Evolutionary conservation across 306 rosid genomes (phyloP).

Genomic region (Inga oerstediana): DNA sequence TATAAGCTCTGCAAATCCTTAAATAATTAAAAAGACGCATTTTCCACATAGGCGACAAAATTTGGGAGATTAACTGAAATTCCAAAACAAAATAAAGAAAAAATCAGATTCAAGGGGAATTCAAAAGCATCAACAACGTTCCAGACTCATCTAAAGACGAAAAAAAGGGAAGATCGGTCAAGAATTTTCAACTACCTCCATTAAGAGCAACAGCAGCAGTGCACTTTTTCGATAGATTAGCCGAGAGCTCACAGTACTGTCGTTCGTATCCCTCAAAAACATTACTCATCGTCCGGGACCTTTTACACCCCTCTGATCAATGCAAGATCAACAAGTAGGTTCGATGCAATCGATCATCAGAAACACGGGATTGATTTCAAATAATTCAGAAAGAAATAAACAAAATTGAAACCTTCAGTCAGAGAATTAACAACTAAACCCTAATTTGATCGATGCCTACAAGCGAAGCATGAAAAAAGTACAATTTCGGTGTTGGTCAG

Average conservation of each 20-base stretch:
- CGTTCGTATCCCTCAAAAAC: slow-evolving; percentile 91
- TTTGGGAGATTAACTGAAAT: background rate
- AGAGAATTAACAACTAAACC: slow-evolving; percentile 23
- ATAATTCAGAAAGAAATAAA: slow-evolving; percentile 6
- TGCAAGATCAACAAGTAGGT: slow-evolving; percentile 32
- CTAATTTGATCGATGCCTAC: slow-evolving; percentile 11
- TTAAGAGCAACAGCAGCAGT: slow-evolving; percentile 63
- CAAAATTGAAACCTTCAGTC: slow-evolving; percentile 20
- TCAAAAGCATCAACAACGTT: background rate
- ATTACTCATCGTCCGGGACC: slow-evolving; percentile 63
- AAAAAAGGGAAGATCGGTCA: slow-evolving; percentile 7
- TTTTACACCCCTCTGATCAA: slow-evolving; percentile 33
- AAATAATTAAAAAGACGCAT: background rate
- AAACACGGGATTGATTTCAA: background rate
- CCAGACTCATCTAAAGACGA: background rate
- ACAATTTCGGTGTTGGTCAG: slow-evolving; percentile 16
- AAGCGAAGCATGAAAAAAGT: slow-evolving; percentile 12
- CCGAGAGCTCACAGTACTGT: slow-evolving; percentile 82
- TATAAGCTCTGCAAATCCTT: background rate
- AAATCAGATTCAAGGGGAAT: background rate
- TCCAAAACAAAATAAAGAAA: slow-evolving; percentile 9
- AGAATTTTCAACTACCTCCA: slow-evolving; percentile 59
- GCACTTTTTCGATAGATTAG: slow-evolving; percentile 74
- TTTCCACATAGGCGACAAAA: background rate
- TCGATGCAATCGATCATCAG: slow-evolving; percentile 1